These are phyloP conservation scores for Leccinum fuscescens DNA, from an alignment of 1,284 basidiomycete genomes.

Conservation along the genomic window DNA sequence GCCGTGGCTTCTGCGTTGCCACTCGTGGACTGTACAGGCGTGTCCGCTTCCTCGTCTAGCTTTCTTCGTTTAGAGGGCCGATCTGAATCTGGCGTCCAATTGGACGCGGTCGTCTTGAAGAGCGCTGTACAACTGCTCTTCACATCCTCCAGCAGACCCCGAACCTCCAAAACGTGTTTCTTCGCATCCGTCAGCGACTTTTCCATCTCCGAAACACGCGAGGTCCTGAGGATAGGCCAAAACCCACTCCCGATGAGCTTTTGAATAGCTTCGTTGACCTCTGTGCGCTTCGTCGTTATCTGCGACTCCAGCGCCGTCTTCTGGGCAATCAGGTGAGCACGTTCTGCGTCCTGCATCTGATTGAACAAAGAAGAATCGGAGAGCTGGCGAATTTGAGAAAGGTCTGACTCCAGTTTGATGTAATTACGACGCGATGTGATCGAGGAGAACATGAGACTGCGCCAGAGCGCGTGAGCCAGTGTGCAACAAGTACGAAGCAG, in stretches of 20 bases:
- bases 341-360: slow-evolving; percentile 16
- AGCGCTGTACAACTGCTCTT: slow-evolving; percentile 23
- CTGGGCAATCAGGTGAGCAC: slow-evolving; percentile 18
- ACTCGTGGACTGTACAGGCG: slow-evolving; percentile 38
- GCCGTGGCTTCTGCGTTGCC: slow-evolving; percentile 14
- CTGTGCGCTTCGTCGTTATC: slow-evolving; percentile 27
- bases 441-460: slow-evolving; percentile 33
- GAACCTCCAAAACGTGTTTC: slow-evolving; percentile 30
- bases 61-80: slow-evolving; percentile 42
- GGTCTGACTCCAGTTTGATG: slow-evolving; percentile 30
- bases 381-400: slow-evolving; percentile 21
- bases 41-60: slow-evolving; percentile 22
- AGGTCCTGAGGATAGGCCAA: slow-evolving; percentile 27
- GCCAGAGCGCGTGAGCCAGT: slow-evolving; percentile 1
- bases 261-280: slow-evolving; percentile 29
- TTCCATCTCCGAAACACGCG: slow-evolving; percentile 31
- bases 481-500: background rate
- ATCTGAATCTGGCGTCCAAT: slow-evolving; percentile 20
- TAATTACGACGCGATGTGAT: slow-evolving; percentile 32
- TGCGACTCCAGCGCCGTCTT: slow-evolving; percentile 24
- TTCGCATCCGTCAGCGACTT: slow-evolving; percentile 25
- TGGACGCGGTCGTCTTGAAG: slow-evolving; percentile 17
- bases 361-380: slow-evolving; percentile 20
- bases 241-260: slow-evolving; percentile 29
- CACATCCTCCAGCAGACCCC: slow-evolving; percentile 24